Conservation (phyloP, 352 stramenopile species). For the Pythium dissotocum region DNA sequence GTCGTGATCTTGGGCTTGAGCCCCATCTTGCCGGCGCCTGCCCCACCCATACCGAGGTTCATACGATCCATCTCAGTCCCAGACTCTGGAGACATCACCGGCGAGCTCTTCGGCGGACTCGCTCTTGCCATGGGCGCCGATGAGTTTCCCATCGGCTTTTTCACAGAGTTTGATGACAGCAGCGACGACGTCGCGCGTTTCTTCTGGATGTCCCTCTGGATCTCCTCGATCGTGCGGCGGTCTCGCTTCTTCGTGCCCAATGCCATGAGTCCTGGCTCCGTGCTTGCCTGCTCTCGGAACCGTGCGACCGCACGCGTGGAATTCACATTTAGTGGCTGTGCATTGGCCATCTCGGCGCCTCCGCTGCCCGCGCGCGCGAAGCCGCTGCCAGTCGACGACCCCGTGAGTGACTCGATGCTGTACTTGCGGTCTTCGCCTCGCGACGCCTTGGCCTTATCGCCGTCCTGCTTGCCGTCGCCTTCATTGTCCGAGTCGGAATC, state of each 20-base stretch:
- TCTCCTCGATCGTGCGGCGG: slow-evolving; percentile 87
- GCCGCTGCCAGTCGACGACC: slow-evolving; percentile 19
- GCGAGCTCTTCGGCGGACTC: slow-evolving; percentile 66
- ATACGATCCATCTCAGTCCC: slow-evolving; percentile 33
- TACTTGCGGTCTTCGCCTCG: slow-evolving; percentile 34
- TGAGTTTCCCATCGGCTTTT: slow-evolving; percentile 32
- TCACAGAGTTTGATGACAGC: slow-evolving; percentile 12
- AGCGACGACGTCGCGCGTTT: slow-evolving; percentile 36
- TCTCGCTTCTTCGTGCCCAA: slow-evolving; percentile 84
- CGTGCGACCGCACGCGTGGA: slow-evolving; percentile 62
- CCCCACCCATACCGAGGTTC: slow-evolving; percentile 23
- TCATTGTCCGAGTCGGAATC: slow-evolving; percentile 73
- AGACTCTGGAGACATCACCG: slow-evolving; percentile 66
- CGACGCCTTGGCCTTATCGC: slow-evolving; percentile 9
- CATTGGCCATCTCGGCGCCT: slow-evolving; percentile 21
- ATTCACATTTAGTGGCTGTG: slow-evolving; percentile 69
- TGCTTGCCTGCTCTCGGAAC: slow-evolving; percentile 59
- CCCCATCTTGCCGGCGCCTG: neutral
- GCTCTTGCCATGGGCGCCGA: slow-evolving; percentile 31
- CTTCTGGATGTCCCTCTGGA: slow-evolving; percentile 76
- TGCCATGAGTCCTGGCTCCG: slow-evolving; percentile 61
- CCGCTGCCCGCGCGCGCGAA: slow-evolving; percentile 11
- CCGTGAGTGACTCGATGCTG: slow-evolving; percentile 37
- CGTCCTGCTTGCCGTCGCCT: slow-evolving; percentile 24
- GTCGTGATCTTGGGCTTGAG: slow-evolving; percentile 49